Base-by-base conservation (phyloP, 73 alveolate genomes). In the Paramecium primaurelia region DNA sequence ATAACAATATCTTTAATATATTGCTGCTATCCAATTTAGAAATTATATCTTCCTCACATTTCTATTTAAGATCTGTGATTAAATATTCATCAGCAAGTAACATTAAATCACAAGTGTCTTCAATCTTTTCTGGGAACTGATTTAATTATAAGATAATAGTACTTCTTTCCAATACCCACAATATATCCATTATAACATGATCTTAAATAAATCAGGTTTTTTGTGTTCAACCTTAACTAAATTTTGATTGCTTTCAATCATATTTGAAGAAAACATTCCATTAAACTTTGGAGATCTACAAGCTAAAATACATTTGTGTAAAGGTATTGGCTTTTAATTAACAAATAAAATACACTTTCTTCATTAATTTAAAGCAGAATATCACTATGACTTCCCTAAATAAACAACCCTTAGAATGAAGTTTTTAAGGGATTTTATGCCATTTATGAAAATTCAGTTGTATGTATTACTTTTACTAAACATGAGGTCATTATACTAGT, bases 41-140 rank as follows among this genome's bases (percentile, higher is more conserved):
- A 54, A 91, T 91, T 9, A 91, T 91, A 71, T 91, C 95, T 54
- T 91, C 95, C 28, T 91, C 95, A 49, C 95, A 91, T 45, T 89
- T 69, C 38, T 49, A 77, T 34, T 91, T 91, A 20, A 91, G 49
- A 51, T 91, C 95, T 12, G 58, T 80, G 6, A 91, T 37, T 59
- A 91, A 22, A 38, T 91, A 91, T 89, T 91, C 95, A 91, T 91
- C 95, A 28, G 95, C 95, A 30, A 91, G 38, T 18, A 91, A 38
- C 95, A 91, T 37, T 20, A 91, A 59, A 45, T 71, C 86, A 47
- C 95, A 91, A 11, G 89, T 32, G 58, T 91, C 95, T 34, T 75
- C 71, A 20, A 84, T 91, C 6, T 91, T 87, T 30, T 85, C 95
- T 25, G 95, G 95, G 36, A 91, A 77, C 86, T 77, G 6, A 25